Percentiles rank a stretch among this genome's conserved stretches.
Conservation (phyloP, 305 asterid species). For the Fraxinus platypoda region DNA sequence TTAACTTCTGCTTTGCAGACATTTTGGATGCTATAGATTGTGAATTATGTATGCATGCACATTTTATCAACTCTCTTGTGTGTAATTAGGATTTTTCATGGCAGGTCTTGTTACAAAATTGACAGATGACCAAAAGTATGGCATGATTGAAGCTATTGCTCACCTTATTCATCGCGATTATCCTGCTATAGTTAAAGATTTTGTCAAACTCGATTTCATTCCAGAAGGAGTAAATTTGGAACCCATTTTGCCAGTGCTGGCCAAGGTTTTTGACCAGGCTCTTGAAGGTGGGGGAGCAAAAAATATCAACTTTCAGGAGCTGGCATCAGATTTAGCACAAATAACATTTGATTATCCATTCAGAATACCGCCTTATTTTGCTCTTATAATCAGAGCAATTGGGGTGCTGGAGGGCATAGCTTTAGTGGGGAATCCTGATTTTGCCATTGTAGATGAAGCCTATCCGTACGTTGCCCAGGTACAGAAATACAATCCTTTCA, state of each 20-base stretch:
- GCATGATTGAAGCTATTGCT: constrained; percentile 98
- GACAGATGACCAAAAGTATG: constrained; percentile 94
- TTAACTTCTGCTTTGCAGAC: neutral
- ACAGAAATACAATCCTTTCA: constrained; percentile 14
- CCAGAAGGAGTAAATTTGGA: constrained; percentile 90
- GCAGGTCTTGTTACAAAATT: constrained; percentile 93
- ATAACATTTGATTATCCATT: constrained; percentile 97
- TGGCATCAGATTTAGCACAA: constrained; percentile 97
- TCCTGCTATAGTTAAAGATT: constrained; percentile 90
- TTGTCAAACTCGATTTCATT: constrained; percentile 88
- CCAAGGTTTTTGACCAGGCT: constrained; percentile 98
- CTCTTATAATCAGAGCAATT: constrained; percentile 93
- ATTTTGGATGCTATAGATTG: neutral
- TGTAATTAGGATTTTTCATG: constrained; percentile 26
- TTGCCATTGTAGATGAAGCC: constrained; percentile 98
- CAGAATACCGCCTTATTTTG: constrained; percentile 95
- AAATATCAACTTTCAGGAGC: constrained; percentile 89
- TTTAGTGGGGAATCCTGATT: constrained; percentile 93
- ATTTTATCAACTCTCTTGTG: neutral
- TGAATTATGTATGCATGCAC: neutral
- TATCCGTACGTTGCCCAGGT: constrained; percentile 99
- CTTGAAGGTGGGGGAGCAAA: constrained; percentile 99
- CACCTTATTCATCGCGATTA: constrained; percentile 98
- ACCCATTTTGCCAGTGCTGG: constrained; percentile 94
- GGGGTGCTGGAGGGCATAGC: constrained; percentile 99